Percentiles rank a stretch among this genome's conserved stretches.
These are phyloP conservation scores for Tubosaeta sp. DNA, from an alignment of 768 basidiomycete species.

Conservation along the genomic window DNA sequence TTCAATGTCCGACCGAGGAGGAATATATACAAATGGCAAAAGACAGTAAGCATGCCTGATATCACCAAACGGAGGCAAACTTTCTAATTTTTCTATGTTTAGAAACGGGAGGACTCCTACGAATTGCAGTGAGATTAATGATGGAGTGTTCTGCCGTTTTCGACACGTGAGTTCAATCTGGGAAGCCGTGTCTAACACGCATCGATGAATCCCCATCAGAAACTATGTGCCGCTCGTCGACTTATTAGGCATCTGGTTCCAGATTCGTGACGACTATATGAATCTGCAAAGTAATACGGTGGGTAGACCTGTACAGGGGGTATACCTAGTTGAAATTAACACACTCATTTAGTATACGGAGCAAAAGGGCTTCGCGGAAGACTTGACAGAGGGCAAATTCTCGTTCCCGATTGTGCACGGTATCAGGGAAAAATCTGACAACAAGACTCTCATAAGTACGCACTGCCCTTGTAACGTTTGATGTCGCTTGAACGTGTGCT, in stretches of 20 bases:
- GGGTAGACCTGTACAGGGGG: not conserved
- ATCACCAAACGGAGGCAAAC: not conserved
- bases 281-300: slow-evolving; percentile 26
- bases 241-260: slow-evolving; percentile 54
- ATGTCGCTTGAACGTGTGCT: not conserved
- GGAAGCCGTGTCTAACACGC: not conserved
- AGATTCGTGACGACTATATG: slow-evolving; percentile 56
- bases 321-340: not conserved
- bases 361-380: slow-evolving; percentile 89
- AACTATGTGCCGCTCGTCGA: slow-evolving; percentile 56
- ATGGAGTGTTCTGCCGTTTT: slow-evolving; percentile 72
- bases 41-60: slow-evolving; percentile 57
- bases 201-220: slow-evolving; percentile 20
- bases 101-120: slow-evolving; percentile 94
- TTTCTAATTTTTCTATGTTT: slow-evolving; percentile 3
- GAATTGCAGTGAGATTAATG: slow-evolving; percentile 92
- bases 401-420: slow-evolving; percentile 94
- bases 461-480: slow-evolving; percentile 6
- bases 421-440: slow-evolving; percentile 71
- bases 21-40: slow-evolving; percentile 96
- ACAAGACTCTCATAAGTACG: slow-evolving; percentile 81
- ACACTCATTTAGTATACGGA: slow-evolving; percentile 60
- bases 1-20: slow-evolving; percentile 89
- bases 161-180: slow-evolving; percentile 44
- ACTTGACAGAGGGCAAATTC: slow-evolving; percentile 95